A percentile compares a stretch with the other conserved stretches of the same genome.
These are phyloP conservation scores for Debaryomyces psychrophilus DNA, from an alignment of 1,139 yeast species.

Conservation along the genomic window DNA sequence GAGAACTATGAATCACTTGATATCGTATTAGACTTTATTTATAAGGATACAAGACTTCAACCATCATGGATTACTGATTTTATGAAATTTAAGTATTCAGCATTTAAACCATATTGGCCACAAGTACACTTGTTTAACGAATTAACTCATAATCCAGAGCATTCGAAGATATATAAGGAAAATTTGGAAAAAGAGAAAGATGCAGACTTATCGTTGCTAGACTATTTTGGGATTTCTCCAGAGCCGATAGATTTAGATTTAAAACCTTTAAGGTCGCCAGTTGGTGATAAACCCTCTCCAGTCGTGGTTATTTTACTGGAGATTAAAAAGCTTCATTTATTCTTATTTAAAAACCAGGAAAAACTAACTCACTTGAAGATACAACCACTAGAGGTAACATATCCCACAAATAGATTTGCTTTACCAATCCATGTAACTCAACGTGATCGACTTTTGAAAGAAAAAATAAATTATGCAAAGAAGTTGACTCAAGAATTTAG, in stretches of 20 bases:
- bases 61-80: conserved; percentile 30
- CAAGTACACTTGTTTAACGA: conserved; percentile 39
- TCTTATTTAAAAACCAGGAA: conserved; percentile 23
- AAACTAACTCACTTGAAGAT: conserved; percentile 28
- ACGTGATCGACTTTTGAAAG: conserved; percentile 29
- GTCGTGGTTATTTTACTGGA: conserved; percentile 16
- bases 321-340: conserved; percentile 24
- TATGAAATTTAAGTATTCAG: conserved; percentile 22
- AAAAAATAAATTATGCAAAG: conserved; percentile 30
- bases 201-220: conserved; percentile 16
- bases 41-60: conserved; percentile 21
- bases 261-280: conserved; percentile 9
- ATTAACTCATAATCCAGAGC: conserved; percentile 19
- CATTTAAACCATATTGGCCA: conserved; percentile 37
- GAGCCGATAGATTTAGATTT: conserved; percentile 4
- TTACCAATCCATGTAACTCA: conserved; percentile 33
- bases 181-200: conserved; percentile 16
- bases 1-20: conserved; percentile 32
- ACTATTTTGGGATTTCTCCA: conserved; percentile 16
- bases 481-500: conserved; percentile 18
- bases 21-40: conserved; percentile 31
- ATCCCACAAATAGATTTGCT: conserved; percentile 38
- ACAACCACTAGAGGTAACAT: conserved; percentile 36
- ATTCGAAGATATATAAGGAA: conserved; percentile 17
- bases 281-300: conserved; percentile 1